A percentile compares a stretch with the other conserved stretches of the same genome.
These are phyloP conservation scores for Pouteria campechiana DNA, from an alignment of 179 eudicot species.

Conservation along the genomic window DNA sequence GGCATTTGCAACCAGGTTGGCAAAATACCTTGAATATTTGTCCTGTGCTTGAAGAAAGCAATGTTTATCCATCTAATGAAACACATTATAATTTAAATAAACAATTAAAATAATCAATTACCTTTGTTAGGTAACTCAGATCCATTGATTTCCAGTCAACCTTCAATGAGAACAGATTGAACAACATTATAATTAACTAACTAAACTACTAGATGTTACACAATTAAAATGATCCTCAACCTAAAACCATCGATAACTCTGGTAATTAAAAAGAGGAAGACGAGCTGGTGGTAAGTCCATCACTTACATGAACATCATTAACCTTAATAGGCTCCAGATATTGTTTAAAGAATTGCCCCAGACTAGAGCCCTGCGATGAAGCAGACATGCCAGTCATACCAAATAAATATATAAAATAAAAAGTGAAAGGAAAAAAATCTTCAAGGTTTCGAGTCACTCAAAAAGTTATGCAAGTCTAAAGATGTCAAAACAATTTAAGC, in stretches of 20 bases:
- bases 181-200: neutral
- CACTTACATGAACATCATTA: conserved; percentile 67
- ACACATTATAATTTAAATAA: too few relatives aligned
- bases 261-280: neutral
- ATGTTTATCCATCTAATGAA: neutral
- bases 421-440: too few relatives aligned
- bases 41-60: conserved; percentile 29
- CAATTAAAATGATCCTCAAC: conserved; percentile 1
- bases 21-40: conserved; percentile 58
- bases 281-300: conserved; percentile 2
- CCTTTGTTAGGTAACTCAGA: conserved; percentile 89
- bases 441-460: too few relatives aligned
- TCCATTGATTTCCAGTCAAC: conserved; percentile 93
- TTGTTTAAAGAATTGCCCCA: conserved; percentile 88
- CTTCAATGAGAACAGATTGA: conserved; percentile 26
- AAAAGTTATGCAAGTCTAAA: too few relatives aligned
- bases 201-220: too few relatives aligned
- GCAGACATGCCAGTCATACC: conserved; percentile 2
- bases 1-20: conserved; percentile 61
- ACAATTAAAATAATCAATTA: too few relatives aligned
- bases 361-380: conserved; percentile 76
- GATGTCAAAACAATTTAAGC: too few relatives aligned
- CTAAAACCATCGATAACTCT: neutral
- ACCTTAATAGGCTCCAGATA: conserved; percentile 91
- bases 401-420: neutral